Conservation (phyloP, 2,329 filamentous ascomycete genomes). For the Talaromyces sp. region DNA sequence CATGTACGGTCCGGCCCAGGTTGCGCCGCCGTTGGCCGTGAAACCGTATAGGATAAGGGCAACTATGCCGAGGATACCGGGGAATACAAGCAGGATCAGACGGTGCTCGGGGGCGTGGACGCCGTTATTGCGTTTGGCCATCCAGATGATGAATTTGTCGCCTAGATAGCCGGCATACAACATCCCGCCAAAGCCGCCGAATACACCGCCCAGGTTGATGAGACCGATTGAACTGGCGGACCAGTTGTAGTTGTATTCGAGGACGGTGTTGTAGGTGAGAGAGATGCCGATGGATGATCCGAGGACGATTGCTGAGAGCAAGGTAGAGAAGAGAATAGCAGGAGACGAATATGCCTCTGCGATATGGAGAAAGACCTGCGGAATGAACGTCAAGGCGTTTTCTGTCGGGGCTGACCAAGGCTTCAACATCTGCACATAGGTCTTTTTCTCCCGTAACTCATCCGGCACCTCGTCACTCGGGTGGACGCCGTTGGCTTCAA, state of each 20-base stretch:
- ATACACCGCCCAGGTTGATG: slow-evolving; percentile 30
- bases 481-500: neutral
- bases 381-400: slow-evolving; percentile 17
- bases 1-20: slow-evolving; percentile 31
- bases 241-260: slow-evolving; percentile 37
- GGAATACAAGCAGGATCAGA: slow-evolving; percentile 34
- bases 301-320: slow-evolving; percentile 39
- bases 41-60: slow-evolving; percentile 35
- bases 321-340: slow-evolving; percentile 40
- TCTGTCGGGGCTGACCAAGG: slow-evolving; percentile 26
- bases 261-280: slow-evolving; percentile 40
- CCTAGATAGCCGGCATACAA: slow-evolving; percentile 29
- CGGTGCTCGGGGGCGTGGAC: slow-evolving; percentile 38
- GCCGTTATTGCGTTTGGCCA: slow-evolving; percentile 35
- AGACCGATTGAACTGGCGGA: slow-evolving; percentile 27
- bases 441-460: slow-evolving; percentile 14
- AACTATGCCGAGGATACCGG: slow-evolving; percentile 32
- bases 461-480: neutral
- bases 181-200: slow-evolving; percentile 31
- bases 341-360: slow-evolving; percentile 29
- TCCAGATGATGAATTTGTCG: slow-evolving; percentile 27
- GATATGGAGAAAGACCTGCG: slow-evolving; percentile 5
- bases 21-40: slow-evolving; percentile 28
- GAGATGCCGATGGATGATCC: slow-evolving; percentile 41
- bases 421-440: slow-evolving; percentile 33